phyloP scores from a whole-genome alignment of 768 basidiomycete species.

The Megacollybia marginata region DNA sequence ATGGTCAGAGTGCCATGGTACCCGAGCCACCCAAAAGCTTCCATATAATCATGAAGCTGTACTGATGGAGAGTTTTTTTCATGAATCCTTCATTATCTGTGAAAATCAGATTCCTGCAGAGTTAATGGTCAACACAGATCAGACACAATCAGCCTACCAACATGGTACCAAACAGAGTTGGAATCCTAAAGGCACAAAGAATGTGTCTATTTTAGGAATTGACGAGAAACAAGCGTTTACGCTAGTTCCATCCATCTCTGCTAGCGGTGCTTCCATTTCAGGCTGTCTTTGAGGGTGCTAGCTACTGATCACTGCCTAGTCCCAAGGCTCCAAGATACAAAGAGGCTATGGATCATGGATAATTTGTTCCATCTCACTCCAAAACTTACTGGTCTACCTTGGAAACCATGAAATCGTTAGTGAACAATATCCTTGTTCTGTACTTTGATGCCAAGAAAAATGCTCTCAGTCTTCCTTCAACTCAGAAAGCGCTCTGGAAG shows the following conservation, averaged over 20 bases:
- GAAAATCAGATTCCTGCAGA: constrained; percentile 10
- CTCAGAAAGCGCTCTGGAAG: constrained; percentile 10
- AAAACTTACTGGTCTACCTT: constrained; percentile 1
- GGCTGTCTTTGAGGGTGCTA: constrained; percentile 10
- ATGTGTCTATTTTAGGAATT: constrained; percentile 7
- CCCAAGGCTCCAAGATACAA: neutral
- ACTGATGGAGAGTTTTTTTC: neutral
- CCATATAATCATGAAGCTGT: neutral
- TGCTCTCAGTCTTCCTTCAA: constrained; percentile 3
- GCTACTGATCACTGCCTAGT: constrained; percentile 4
- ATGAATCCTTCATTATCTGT: constrained; percentile 5
- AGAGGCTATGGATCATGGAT: constrained; percentile 1
- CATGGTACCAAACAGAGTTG: constrained; percentile 9
- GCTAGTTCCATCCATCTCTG: constrained; percentile 14
- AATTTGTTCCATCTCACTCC: constrained; percentile 10
- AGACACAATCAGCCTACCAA: constrained; percentile 14
- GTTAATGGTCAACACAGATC: constrained; percentile 19
- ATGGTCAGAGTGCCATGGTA: neutral
- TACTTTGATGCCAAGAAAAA: constrained; percentile 7
- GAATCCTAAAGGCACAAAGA: constrained; percentile 8
- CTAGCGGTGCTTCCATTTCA: constrained; percentile 17
- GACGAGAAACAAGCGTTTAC: too few relatives aligned
- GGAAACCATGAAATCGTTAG: constrained; percentile 9
- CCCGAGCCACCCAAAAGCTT: neutral
- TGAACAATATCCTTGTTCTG: constrained; percentile 13